Evolutionary conservation across 2,329 filamentous ascomycete genomes (phyloP).

Genomic region (Balansia obtecta): DNA sequence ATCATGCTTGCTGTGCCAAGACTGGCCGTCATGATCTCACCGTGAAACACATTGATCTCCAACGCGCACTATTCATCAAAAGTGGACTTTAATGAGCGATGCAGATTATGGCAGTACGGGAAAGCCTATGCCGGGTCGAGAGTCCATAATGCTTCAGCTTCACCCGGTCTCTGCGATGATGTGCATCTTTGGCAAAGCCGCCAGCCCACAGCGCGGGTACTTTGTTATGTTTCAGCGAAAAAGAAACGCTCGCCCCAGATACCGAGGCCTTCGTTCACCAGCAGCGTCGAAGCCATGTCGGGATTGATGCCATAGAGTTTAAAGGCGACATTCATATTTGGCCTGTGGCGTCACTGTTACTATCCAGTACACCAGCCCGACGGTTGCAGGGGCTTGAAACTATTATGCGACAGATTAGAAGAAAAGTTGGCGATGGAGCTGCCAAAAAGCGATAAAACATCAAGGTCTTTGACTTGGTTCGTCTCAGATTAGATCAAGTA

Average conservation of each 20-base stretch:
- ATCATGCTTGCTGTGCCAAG: conserved; percentile 20
- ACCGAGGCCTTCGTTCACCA: conserved; percentile 47
- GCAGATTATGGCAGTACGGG: conserved; percentile 57
- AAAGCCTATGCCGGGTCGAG: conserved; percentile 46
- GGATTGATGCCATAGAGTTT: conserved; percentile 47
- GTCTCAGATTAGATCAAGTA: conserved; percentile 56
- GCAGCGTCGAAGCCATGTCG: conserved; percentile 39
- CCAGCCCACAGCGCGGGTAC: conserved; percentile 54
- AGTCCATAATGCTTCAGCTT: conserved; percentile 29
- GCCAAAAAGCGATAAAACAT: conserved; percentile 8
- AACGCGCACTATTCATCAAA: conserved; percentile 52
- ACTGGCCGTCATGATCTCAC: conserved; percentile 63
- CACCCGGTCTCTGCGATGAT: conserved; percentile 60
- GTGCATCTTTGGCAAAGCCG: conserved; percentile 50
- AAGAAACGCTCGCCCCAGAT: conserved; percentile 67
- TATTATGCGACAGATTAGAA: conserved; percentile 26
- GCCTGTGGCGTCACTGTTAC: conserved; percentile 58
- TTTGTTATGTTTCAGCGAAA: conserved; percentile 62
- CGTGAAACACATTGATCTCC: conserved; percentile 67
- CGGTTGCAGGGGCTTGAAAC: conserved; percentile 39
- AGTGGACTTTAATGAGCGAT: conserved; percentile 63
- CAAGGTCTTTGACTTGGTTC: conserved; percentile 1
- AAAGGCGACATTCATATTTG: conserved; percentile 65
- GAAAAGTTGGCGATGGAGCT: conserved; percentile 12
- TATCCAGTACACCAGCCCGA: conserved; percentile 34